Percentiles rank a stretch among this genome's conserved stretches.
These are phyloP conservation scores for Chalciporus sphaerocephalus DNA, from an alignment of 768 basidiomycete genomes.

Conservation along the genomic window DNA sequence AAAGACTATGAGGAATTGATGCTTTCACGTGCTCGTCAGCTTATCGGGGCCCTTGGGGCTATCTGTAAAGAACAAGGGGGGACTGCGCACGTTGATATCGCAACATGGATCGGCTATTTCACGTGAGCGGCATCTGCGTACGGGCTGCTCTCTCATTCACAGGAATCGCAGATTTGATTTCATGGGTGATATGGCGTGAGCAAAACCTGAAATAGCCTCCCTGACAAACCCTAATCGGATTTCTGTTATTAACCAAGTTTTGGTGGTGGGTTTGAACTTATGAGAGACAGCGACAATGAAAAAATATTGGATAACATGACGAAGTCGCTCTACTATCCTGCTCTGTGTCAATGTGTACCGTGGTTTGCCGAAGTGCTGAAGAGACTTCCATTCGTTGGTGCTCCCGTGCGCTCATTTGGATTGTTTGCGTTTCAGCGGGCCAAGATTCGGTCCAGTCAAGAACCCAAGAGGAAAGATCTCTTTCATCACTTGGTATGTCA, in stretches of 20 bases:
- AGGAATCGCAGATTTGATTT: constrained; percentile 19
- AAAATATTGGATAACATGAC: constrained; percentile 29
- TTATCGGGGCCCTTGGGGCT: constrained; percentile 10
- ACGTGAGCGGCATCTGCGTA: constrained; percentile 10
- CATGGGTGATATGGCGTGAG: constrained; percentile 29
- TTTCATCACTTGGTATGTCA: constrained; percentile 45
- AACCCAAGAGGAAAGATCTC: constrained; percentile 22
- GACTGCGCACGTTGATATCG: constrained; percentile 10
- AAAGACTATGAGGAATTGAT: constrained; percentile 26
- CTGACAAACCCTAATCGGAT: background rate
- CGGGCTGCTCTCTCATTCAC: background rate
- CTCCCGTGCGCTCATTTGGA: constrained; percentile 26
- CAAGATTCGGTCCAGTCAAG: constrained; percentile 20
- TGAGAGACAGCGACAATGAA: constrained; percentile 34
- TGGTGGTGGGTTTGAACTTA: constrained; percentile 36
- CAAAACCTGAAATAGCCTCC: background rate
- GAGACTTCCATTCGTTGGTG: constrained; percentile 30
- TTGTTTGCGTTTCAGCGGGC: constrained; percentile 25
- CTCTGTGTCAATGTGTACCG: constrained; percentile 17
- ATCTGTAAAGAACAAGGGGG: constrained; percentile 13
- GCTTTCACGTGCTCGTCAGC: constrained; percentile 20
- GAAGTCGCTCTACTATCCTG: constrained; percentile 21
- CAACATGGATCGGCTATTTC: constrained; percentile 21
- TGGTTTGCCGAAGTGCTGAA: constrained; percentile 24
- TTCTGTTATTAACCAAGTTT: constrained; percentile 25